Conservation (phyloP, 768 basidiomycete genomes). For the Lactarius indigo region DNA sequence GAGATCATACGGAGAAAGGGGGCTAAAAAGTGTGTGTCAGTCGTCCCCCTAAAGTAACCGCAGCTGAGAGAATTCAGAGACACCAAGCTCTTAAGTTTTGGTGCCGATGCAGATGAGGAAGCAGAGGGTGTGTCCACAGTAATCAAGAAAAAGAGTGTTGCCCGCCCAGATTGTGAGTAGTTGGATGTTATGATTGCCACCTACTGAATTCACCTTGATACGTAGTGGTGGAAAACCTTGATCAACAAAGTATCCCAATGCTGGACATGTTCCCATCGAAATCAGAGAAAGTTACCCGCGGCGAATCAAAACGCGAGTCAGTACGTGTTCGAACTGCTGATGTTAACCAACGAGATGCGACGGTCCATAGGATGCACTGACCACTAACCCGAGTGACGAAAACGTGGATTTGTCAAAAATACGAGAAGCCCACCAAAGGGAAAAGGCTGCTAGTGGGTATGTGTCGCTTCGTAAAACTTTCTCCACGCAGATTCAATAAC, state of each 20-base stretch:
- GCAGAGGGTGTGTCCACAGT: constrained; percentile 52
- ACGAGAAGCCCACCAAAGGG: constrained; percentile 69
- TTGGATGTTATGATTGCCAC: neutral
- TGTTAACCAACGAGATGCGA: neutral
- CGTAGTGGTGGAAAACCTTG: constrained; percentile 37
- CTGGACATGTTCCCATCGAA: constrained; percentile 14
- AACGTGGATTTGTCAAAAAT: constrained; percentile 75
- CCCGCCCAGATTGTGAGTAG: constrained; percentile 75
- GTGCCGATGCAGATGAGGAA: constrained; percentile 62
- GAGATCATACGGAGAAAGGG: constrained; percentile 66
- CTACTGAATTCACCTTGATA: neutral
- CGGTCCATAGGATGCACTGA: constrained; percentile 29
- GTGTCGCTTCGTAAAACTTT: constrained; percentile 3
- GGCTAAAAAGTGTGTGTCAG: constrained; percentile 66
- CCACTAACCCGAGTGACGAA: constrained; percentile 38
- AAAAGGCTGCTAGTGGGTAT: constrained; percentile 62
- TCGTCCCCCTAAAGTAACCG: neutral
- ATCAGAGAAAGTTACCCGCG: neutral
- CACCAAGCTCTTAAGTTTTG: constrained; percentile 86
- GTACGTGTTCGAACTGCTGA: constrained; percentile 1
- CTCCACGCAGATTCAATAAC: neutral
- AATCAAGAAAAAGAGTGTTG: constrained; percentile 78
- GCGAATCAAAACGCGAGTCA: constrained; percentile 6
- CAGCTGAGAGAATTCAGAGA: constrained; percentile 51
- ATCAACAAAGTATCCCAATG: constrained; percentile 24